Percentiles rank a stretch among this genome's conserved stretches.
phyloP scores from a whole-genome alignment of 495 filamentous ascomycete genomes.

The Aspergillus sparsus region DNA sequence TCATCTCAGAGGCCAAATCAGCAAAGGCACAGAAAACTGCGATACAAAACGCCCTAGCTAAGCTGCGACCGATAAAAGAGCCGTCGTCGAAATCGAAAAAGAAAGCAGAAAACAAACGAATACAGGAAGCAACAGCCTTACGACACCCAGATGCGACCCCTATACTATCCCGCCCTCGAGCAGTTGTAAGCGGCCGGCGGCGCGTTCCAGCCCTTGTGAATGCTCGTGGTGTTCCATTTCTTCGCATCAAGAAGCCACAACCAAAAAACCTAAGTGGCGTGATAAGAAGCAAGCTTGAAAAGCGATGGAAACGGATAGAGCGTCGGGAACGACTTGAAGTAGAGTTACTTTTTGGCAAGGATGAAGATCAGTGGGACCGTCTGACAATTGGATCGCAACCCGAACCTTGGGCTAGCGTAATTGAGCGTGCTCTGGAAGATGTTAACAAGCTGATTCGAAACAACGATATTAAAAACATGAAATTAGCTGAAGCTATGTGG shows the following conservation, averaged over 20 bases:
- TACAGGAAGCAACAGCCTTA: constrained; percentile 31
- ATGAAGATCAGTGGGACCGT: constrained; percentile 62
- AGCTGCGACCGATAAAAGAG: constrained; percentile 21
- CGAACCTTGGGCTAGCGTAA: constrained; percentile 29
- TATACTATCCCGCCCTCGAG: constrained; percentile 47
- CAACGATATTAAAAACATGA: constrained; percentile 30
- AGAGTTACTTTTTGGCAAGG: constrained; percentile 43
- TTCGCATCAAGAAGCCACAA: constrained; percentile 72
- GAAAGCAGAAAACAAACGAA: constrained; percentile 31
- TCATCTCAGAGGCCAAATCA: constrained; percentile 28
- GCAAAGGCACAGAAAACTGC: constrained; percentile 24
- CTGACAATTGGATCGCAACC: constrained; percentile 31
- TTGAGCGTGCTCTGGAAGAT: constrained; percentile 23
- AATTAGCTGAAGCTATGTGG: constrained; percentile 45
- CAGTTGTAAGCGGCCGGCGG: constrained; percentile 53
- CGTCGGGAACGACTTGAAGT: constrained; percentile 34
- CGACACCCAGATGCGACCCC: constrained; percentile 43
- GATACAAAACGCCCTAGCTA: constrained; percentile 23
- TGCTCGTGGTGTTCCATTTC: constrained; percentile 63
- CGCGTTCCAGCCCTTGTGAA: constrained; percentile 61
- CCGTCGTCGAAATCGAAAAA: constrained; percentile 27
- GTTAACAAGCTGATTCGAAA: constrained; percentile 26
- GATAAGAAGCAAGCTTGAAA: constrained; percentile 53
- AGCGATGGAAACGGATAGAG: constrained; percentile 38
- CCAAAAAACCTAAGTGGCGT: constrained; percentile 56